phyloP scores from a whole-genome alignment of 2,329 filamentous ascomycete species.

The Epichloe glyceriae region DNA sequence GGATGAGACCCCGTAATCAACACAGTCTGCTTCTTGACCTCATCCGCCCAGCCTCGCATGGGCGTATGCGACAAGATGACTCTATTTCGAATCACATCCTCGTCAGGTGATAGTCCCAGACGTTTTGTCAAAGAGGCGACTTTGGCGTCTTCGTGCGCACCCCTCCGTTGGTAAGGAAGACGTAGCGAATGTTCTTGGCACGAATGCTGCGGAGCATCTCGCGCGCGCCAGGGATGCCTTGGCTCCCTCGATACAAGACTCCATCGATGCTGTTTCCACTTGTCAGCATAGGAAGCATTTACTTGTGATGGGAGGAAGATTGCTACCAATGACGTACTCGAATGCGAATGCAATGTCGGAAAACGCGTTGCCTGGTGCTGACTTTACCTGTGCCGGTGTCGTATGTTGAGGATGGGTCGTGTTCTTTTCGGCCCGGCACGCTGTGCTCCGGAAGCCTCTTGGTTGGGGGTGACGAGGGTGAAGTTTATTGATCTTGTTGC shows the following conservation, averaged over 20 bases:
- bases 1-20: conserved; percentile 61
- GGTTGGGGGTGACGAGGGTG: not conserved
- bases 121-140: conserved; percentile 21
- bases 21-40: conserved; percentile 39
- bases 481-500: not conserved
- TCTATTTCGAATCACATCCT: conserved; percentile 21
- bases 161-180: conserved; percentile 95
- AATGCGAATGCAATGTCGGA: conserved; percentile 26
- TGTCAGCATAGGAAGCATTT: not conserved
- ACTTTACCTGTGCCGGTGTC: conserved; percentile 6
- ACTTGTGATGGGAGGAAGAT: not conserved
- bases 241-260: conserved; percentile 74
- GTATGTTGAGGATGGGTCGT: not conserved
- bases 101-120: conserved; percentile 17
- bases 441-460: not conserved
- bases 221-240: conserved; percentile 65
- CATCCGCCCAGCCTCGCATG: conserved; percentile 45
- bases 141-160: conserved; percentile 53
- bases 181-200: conserved; percentile 69
- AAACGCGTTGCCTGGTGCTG: conserved; percentile 10
- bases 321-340: conserved; percentile 15
- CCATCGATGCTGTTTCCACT: conserved; percentile 58
- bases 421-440: not conserved
- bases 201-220: conserved; percentile 63
- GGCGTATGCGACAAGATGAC: conserved; percentile 80